Evolutionary conservation across 2,329 filamentous ascomycete genomes (phyloP), one percentile per base, ranked within the genome.

Genomic region (Trichoderma sp.): DNA sequence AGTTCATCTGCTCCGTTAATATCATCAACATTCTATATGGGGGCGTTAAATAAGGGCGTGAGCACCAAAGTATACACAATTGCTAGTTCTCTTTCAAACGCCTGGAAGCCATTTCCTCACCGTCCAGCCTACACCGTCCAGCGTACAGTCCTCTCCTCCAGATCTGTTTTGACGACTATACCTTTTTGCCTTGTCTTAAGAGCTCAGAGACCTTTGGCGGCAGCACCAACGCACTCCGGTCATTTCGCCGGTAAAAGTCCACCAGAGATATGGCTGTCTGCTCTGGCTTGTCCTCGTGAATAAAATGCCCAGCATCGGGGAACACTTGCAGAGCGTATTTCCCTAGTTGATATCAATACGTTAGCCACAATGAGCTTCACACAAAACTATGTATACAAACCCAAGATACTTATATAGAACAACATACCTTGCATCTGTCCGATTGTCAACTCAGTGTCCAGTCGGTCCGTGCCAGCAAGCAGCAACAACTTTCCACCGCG

Each of bases 321-420:
- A 98, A 92, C 7, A 99, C 94, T 73, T 97, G 92, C 54, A 99
- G 83, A 67, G 97, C 93, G 76, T 98, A 99, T 84, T 98, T 98
- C 5, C 94, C 90, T 88, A 32, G 13, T 13, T 4, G 22, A 29
- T 13, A 45, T 32, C 25, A 25, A 29, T 3, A 10, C 13, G n/a
- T 60, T 61, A 57, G 50, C n/a, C 15, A 6, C n/a, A 25, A 9
- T n/a, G 22, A 57, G 10, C 8, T 22, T n/a, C 27, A 27, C 50
- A 32, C 15, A 13, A 17, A 25, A 22, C 22, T 22, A 12, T 19
- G 42, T 48, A 48, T 48, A 48, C 10, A 22, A 22, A 19, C 13
- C 19, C 19, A 13, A 48, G 12, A n/a, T 19, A 48, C 22, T 9
- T 34, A 5, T 9, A 10, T 27, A 29, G 42, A 9, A 61, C 32